Evolutionary conservation across 1,284 basidiomycete species (phyloP), one percentile per base, ranked within the genome.

Genomic region (Moesziomyces globuligerus): DNA sequence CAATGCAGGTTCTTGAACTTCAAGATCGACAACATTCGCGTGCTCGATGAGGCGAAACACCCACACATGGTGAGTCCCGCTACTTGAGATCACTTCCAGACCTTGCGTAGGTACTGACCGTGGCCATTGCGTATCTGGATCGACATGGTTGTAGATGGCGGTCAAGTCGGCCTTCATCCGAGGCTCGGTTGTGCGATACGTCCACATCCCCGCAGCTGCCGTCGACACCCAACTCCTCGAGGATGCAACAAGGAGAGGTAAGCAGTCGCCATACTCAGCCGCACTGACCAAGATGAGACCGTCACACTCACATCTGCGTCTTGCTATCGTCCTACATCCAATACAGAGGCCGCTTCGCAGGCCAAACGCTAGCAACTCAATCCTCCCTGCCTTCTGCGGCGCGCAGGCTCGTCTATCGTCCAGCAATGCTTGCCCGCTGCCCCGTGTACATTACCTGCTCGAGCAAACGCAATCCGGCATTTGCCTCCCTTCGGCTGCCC

Each of bases 111-210:
- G n/a, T n/a, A n/a, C n/a, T n/a, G n/a, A n/a, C n/a, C n/a, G n/a
- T n/a, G n/a, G n/a, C n/a, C 1, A 21, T 29, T 25, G n/a, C 24
- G 28, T 3, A 32, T 32, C 29, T 15, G 4, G 32, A 34, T 7
- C 32, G 15, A 17, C 32, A 13, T 17, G 41, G 39, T 39, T 21
- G 20, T n/a, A 98, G 95, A 93, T 97, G 89, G 94, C 96, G 0
- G 94, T 98, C 44, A 96, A 95, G 85, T 98, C 97, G 82, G 95
- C 93, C 81, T 99, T 98, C 83, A 98, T 98, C 78, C 90, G 96
- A 55, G 96, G 96, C 59, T 97, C 94, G 3, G 96, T 98, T 13
- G 94, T 98, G 36, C 90, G 96, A 74, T 99, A 98, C 81, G 96
- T 98, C 10, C 91, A 96, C 82, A 87, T 98, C 57, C 92, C 94